Conservation (phyloP, 2,329 filamentous ascomycete species). For the Nemania serpens region DNA sequence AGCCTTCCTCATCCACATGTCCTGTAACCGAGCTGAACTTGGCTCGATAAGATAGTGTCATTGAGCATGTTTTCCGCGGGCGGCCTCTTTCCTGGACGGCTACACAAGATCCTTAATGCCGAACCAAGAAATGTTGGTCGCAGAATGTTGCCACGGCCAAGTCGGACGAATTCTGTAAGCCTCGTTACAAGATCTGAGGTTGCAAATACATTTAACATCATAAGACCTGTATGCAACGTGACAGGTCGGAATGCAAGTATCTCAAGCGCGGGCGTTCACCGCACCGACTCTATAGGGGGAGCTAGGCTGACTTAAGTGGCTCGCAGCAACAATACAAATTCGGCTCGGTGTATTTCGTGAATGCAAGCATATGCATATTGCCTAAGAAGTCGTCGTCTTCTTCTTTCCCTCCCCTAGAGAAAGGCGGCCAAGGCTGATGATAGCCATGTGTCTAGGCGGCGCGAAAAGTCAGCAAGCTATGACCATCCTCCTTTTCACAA, state of each 20-base stretch:
- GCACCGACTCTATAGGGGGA: background rate
- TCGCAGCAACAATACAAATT: conserved; percentile 13
- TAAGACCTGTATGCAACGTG: conserved; percentile 7
- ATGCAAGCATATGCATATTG: conserved; percentile 10
- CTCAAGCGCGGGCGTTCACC: conserved; percentile 8
- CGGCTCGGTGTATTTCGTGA: background rate
- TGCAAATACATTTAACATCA: conserved; percentile 10
- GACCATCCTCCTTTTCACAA: no score
- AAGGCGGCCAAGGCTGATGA: conserved; percentile 14
- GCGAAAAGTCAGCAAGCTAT: no score
- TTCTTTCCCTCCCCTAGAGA: background rate
- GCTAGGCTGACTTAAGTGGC: background rate
- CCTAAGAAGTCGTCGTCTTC: background rate
- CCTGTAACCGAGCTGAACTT: background rate
- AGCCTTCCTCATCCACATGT: background rate
- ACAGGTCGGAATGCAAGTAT: conserved; percentile 6
- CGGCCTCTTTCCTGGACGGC: conserved; percentile 5
- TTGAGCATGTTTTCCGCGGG: background rate
- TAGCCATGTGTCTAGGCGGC: background rate
- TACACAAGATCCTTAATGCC: conserved; percentile 13
- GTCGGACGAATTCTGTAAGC: conserved; percentile 9
- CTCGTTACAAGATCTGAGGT: background rate
- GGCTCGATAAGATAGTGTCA: background rate
- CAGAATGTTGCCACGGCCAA: conserved; percentile 17
- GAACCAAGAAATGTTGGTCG: conserved; percentile 8